Conservation (phyloP, 2,329 filamentous ascomycete genomes). For the Mollisiaceae sp. region DNA sequence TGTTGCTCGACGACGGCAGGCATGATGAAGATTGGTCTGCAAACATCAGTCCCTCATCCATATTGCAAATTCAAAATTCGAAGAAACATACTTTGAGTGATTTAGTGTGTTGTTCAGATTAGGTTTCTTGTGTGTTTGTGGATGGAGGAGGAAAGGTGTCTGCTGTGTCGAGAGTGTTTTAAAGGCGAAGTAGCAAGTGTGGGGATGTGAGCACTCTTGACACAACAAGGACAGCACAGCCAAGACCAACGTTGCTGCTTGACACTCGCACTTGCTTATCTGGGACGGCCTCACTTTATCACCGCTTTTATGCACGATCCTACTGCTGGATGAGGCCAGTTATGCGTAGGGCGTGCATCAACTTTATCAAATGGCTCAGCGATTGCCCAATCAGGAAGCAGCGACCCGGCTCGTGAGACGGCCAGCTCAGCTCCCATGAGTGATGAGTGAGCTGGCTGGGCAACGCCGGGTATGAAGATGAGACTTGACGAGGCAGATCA, state of each 20-base stretch:
- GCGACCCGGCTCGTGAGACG: not conserved
- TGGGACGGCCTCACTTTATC: not conserved
- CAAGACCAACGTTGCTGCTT: too few species aligned
- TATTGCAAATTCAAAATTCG: not conserved
- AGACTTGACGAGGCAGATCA: not conserved
- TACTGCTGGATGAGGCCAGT: not conserved
- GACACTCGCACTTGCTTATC: slow-evolving; percentile 3
- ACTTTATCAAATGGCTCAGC: slow-evolving; percentile 1
- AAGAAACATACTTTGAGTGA: not conserved
- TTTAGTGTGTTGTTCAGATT: not conserved
- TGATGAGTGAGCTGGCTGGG: not conserved
- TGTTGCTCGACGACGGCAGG: slow-evolving; percentile 38
- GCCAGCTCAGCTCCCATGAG: slow-evolving; percentile 1
- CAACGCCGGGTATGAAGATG: not conserved
- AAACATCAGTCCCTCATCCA: not conserved
- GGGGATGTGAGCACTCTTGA: not conserved
- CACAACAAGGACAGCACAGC: not conserved
- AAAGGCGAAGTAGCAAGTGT: not conserved
- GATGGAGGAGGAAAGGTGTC: not conserved
- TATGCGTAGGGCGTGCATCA: slow-evolving; percentile 6
- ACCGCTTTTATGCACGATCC: slow-evolving; percentile 12
- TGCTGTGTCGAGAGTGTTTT: not conserved
- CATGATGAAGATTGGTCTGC: slow-evolving; percentile 31
- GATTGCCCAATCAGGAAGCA: slow-evolving; percentile 10
- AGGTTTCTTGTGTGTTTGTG: not conserved